Evolutionary conservation across 371 early-diverging fungal genomes (phyloP).

Genomic region (Rhizopus sp.): DNA sequence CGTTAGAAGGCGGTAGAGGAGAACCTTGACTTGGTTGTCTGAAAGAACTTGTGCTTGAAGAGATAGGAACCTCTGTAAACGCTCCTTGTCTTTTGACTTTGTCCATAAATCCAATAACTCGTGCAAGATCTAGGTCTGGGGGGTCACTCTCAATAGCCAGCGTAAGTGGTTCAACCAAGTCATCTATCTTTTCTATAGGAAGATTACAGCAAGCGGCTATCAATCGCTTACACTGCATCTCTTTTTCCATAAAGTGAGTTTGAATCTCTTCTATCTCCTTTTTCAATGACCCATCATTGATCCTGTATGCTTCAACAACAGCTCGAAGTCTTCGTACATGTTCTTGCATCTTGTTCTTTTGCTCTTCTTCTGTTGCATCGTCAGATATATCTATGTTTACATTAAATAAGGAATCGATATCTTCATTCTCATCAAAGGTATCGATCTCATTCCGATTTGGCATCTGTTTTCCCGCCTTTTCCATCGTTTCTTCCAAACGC

Average conservation of each 20-base stretch:
- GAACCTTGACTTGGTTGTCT: not conserved
- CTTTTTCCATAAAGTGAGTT: conserved; percentile 50
- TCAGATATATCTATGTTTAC: conserved; percentile 11
- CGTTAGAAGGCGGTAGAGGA: not conserved
- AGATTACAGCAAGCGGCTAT: conserved; percentile 77
- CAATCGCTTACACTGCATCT: conserved; percentile 70
- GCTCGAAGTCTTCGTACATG: conserved; percentile 39
- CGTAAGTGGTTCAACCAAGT: conserved; percentile 65
- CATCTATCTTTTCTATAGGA: conserved; percentile 68
- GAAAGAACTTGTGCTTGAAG: not conserved
- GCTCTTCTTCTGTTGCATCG: conserved; percentile 15
- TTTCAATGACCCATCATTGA: conserved; percentile 42
- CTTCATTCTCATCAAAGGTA: conserved; percentile 24
- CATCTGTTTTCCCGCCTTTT: conserved; percentile 14
- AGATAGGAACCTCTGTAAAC: conserved; percentile 20
- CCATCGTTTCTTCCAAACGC: conserved; percentile 20
- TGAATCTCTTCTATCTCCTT: conserved; percentile 42
- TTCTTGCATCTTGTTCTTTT: conserved; percentile 21
- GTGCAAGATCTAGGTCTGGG: conserved; percentile 59
- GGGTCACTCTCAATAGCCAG: conserved; percentile 77
- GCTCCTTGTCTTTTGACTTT: conserved; percentile 51
- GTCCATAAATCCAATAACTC: conserved; percentile 63
- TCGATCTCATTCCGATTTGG: conserved; percentile 17
- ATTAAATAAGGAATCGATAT: conserved; percentile 27
- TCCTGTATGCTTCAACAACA: conserved; percentile 50